Percentiles rank a stretch among this genome's conserved stretches.
Evolutionary conservation across 352 stramenopile species (phyloP).

Genomic region (Pythium volutum): DNA sequence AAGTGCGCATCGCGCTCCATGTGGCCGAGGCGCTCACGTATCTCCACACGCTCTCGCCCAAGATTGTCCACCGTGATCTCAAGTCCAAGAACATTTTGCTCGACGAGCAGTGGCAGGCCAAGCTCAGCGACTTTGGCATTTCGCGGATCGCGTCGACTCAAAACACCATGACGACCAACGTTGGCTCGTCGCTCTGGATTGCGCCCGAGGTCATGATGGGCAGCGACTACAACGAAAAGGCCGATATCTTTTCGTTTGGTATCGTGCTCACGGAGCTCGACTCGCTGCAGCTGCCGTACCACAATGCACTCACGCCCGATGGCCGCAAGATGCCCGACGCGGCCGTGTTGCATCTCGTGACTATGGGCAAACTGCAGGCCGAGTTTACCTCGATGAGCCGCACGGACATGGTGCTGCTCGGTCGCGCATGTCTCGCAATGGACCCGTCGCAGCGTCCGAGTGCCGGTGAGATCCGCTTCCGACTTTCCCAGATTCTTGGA

Average conservation of each 20-base stretch:
- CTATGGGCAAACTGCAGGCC: slow-evolving; percentile 29
- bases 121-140: slow-evolving; percentile 54
- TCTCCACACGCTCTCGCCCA: slow-evolving; percentile 67
- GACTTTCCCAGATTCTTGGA: slow-evolving; percentile 21
- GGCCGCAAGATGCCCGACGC: slow-evolving; percentile 25
- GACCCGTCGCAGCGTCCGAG: slow-evolving; percentile 28
- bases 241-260: slow-evolving; percentile 77
- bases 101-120: slow-evolving; percentile 37
- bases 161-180: slow-evolving; percentile 45
- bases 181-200: slow-evolving; percentile 58
- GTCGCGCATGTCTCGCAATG: slow-evolving; percentile 26
- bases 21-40: slow-evolving; percentile 71
- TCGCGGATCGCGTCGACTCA: slow-evolving; percentile 31
- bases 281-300: slow-evolving; percentile 64
- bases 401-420: slow-evolving; percentile 27
- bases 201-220: slow-evolving; percentile 61
- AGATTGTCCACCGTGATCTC: slow-evolving; percentile 84
- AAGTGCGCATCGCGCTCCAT: slow-evolving; percentile 54
- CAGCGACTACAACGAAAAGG: slow-evolving; percentile 69
- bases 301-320: slow-evolving; percentile 36
- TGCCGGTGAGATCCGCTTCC: slow-evolving; percentile 19
- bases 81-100: slow-evolving; percentile 87
- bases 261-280: slow-evolving; percentile 75
- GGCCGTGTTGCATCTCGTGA: slow-evolving; percentile 33
- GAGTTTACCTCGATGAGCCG: slow-evolving; percentile 26